Base-by-base conservation (phyloP, 176 grass and related monocot genomes). In the Phoenix roebelenii region DNA sequence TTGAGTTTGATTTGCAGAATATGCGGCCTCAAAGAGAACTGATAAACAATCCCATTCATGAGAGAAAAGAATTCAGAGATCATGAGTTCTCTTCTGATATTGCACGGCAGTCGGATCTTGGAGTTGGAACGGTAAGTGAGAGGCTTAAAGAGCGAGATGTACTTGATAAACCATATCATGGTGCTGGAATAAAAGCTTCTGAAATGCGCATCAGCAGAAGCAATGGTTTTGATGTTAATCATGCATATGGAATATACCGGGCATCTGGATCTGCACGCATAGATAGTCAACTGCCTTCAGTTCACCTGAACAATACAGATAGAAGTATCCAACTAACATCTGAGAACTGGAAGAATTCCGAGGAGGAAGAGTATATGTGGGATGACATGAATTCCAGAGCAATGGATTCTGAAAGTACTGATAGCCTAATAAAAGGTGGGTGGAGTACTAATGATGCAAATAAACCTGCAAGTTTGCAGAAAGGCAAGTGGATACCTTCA, bases 321-420 rank as follows among this genome's bases (percentile, higher is more conserved):
- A 90, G 79, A 67, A 72, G 64, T 59, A 72, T 68, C 48, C 79
- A 76, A 26, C 35, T 65, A 9, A 61, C 82, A 74, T 81, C 82
- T 20, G 83, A 80, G 82, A 88, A 50, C 50, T 98, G 94, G 94
- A 98, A 98, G 76, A 88, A 86, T 71, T 77, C 94, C 58, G 94
- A 89, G 80, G 94, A 93, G 77, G 87, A 98, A 83, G 94, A 98
- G 73, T 98, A 85, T 67, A 65, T 83, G 25, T 98, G 87, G 94
- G 94, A 89, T 72, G 85, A 95, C 49, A 64, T 88, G 53, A 89
- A 69, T 58, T 76, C 72, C 60, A 64, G 69, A 60, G 49, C 19
- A 69, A 73, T 58, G 60, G 65, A 74, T 52, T 79, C 59, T 82
- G 79, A 72, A 71, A 49, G 64, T 68, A 62, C 49, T 16, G 70